Conservation (phyloP, 345 rosid genomes). For the Tarenaya hassleriana region DNA sequence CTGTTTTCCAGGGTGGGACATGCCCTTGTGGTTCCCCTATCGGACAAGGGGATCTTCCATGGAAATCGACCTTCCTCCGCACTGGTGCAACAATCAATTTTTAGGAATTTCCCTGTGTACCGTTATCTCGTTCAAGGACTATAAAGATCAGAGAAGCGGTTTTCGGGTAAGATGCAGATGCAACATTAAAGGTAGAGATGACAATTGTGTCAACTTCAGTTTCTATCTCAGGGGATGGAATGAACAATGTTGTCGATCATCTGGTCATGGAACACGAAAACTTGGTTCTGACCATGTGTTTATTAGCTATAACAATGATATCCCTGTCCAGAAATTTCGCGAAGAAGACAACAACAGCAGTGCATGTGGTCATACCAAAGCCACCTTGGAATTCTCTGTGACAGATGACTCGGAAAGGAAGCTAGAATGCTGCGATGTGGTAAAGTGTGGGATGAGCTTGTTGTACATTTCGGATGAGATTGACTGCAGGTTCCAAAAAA, state of each 20-base stretch:
- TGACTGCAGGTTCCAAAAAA: slow-evolving; percentile 19
- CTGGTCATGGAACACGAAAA: slow-evolving; percentile 20
- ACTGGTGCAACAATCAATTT: slow-evolving; percentile 24
- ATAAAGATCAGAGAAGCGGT: slow-evolving; percentile 10
- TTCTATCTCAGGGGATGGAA: slow-evolving; percentile 26
- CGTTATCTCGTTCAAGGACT: slow-evolving; percentile 16
- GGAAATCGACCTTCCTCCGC: slow-evolving; percentile 24
- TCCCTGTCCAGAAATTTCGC: slow-evolving; percentile 14
- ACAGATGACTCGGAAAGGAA: slow-evolving; percentile 24
- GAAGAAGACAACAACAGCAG: slow-evolving; percentile 14
- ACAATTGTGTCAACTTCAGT: slow-evolving; percentile 12
- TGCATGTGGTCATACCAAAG: slow-evolving; percentile 19
- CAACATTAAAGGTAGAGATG: slow-evolving; percentile 18
- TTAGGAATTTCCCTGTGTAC: slow-evolving; percentile 18
- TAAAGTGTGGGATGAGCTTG: slow-evolving; percentile 29
- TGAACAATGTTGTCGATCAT: slow-evolving; percentile 9
- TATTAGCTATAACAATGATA: slow-evolving; percentile 20
- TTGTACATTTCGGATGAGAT: slow-evolving; percentile 23
- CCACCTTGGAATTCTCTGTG: slow-evolving; percentile 21
- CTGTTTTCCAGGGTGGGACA: slow-evolving; percentile 26
- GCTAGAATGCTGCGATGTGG: slow-evolving; percentile 17
- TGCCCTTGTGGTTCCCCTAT: slow-evolving; percentile 28
- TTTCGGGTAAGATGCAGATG: slow-evolving; percentile 20
- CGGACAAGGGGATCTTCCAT: slow-evolving; percentile 25
- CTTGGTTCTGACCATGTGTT: slow-evolving; percentile 26